phyloP scores from a whole-genome alignment of 371 early-diverging fungal species.

The Rhizopus delemar region DNA sequence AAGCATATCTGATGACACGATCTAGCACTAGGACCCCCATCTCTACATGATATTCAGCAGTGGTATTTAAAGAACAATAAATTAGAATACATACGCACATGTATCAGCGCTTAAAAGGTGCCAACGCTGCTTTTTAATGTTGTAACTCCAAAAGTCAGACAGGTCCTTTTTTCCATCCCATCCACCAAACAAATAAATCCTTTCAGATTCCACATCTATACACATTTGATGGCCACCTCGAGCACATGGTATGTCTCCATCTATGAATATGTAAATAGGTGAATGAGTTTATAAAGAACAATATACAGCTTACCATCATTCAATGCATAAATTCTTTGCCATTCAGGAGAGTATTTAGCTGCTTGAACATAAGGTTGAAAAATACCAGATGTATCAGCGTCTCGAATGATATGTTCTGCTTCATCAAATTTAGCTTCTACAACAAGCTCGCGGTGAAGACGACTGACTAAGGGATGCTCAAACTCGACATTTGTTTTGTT shows the following conservation, averaged over 20 bases:
- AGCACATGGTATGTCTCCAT: constrained; percentile 54
- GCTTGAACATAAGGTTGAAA: constrained; percentile 71
- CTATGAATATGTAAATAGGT: constrained; percentile 10
- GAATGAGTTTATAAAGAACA: background rate
- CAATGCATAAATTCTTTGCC: constrained; percentile 62
- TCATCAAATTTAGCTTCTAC: constrained; percentile 72
- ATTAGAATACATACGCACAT: constrained; percentile 40
- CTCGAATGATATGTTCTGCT: constrained; percentile 68
- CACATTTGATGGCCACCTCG: constrained; percentile 98
- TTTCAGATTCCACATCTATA: constrained; percentile 72
- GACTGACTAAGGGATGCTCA: constrained; percentile 78
- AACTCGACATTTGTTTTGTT: constrained; percentile 62
- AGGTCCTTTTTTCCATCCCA: constrained; percentile 93
- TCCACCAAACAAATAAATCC: constrained; percentile 92
- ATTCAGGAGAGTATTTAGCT: constrained; percentile 70
- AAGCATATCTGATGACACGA: constrained; percentile 93
- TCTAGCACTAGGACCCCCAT: constrained; percentile 86
- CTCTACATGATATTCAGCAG: constrained; percentile 32
- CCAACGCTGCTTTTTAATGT: constrained; percentile 71
- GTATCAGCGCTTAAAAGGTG: constrained; percentile 76
- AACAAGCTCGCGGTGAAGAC: constrained; percentile 69
- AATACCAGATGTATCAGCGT: constrained; percentile 57
- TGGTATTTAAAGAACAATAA: background rate
- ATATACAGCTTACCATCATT: constrained; percentile 26
- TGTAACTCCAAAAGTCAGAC: constrained; percentile 91